Conservation (phyloP, 352 stramenopile species). For the Pythium vanterpoolii region DNA sequence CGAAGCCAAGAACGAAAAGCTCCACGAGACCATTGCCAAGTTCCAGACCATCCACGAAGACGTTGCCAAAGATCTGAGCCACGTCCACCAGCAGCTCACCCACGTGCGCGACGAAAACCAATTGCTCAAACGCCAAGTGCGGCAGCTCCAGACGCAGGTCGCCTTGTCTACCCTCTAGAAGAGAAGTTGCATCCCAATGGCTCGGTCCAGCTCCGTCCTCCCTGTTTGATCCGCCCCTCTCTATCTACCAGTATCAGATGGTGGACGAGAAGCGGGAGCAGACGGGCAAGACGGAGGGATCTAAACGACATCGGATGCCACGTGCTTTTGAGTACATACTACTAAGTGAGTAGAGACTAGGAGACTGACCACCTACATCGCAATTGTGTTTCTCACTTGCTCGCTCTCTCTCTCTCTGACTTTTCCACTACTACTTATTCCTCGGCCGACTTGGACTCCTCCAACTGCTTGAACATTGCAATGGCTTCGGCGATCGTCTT, state of each 20-base stretch:
- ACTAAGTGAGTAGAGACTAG: background rate
- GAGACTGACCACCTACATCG: too few relatives aligned
- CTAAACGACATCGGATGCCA: slow-evolving; percentile 6
- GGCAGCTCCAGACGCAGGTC: slow-evolving; percentile 56
- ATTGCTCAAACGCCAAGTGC: slow-evolving; percentile 55
- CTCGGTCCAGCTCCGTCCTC: slow-evolving; percentile 19
- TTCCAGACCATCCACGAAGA: slow-evolving; percentile 66
- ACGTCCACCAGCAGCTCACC: slow-evolving; percentile 45
- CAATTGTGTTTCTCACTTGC: background rate
- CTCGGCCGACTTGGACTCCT: slow-evolving; percentile 60
- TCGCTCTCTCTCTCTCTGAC: background rate
- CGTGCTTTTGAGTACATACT: background rate
- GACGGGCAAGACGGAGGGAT: slow-evolving; percentile 3
- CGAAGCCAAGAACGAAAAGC: slow-evolving; percentile 67
- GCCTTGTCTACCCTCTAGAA: slow-evolving; percentile 42
- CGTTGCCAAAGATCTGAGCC: slow-evolving; percentile 44
- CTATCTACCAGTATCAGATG: background rate
- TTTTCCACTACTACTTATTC: slow-evolving; percentile 33
- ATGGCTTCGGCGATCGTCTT: slow-evolving; percentile 94
- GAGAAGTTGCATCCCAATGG: slow-evolving; percentile 14
- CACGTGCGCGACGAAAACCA: slow-evolving; percentile 52
- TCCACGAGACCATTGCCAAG: slow-evolving; percentile 70
- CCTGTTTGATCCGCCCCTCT: background rate
- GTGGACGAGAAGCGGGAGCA: background rate
- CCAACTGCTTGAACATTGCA: slow-evolving; percentile 88